phyloP scores from a whole-genome alignment of 2,329 filamentous ascomycete species.

The Fusarium sublunatum region DNA sequence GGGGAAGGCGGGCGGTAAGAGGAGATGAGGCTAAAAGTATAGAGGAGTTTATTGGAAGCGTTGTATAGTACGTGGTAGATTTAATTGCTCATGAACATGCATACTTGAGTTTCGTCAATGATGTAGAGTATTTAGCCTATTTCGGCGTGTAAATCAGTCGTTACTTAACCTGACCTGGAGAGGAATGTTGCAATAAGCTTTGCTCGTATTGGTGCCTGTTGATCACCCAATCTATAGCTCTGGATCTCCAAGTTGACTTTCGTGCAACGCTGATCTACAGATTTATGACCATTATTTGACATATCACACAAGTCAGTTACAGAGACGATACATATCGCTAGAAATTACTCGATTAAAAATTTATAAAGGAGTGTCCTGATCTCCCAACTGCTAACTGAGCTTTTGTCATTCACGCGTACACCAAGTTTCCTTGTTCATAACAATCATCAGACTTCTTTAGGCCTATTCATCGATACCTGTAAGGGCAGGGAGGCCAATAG shows the following conservation, averaged over 20 bases:
- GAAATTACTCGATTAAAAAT: slow-evolving; percentile 5
- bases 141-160: not conserved
- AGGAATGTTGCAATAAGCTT: slow-evolving; percentile 9
- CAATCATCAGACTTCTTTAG: not conserved
- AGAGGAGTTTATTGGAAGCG: slow-evolving; percentile 34
- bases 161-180: not conserved
- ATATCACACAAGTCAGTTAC: not conserved
- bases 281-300: not conserved
- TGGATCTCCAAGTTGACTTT: slow-evolving; percentile 3
- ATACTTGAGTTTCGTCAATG: not conserved
- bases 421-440: no score
- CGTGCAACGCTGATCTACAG: not conserved
- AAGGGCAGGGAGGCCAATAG: not conserved
- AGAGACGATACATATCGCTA: not conserved
- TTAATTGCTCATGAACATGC: slow-evolving; percentile 30
- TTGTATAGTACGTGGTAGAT: slow-evolving; percentile 31
- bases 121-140: not conserved
- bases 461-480: not conserved
- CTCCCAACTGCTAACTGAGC: not conserved
- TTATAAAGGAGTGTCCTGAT: slow-evolving; percentile 9
- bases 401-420: not conserved
- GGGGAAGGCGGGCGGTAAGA: slow-evolving; percentile 40
- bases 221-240: slow-evolving; percentile 1
- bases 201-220: slow-evolving; percentile 12
- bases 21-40: slow-evolving; percentile 33